phyloP scores from a whole-genome alignment of 208 protist genomes.

The Trypanosoma conorhini region DNA sequence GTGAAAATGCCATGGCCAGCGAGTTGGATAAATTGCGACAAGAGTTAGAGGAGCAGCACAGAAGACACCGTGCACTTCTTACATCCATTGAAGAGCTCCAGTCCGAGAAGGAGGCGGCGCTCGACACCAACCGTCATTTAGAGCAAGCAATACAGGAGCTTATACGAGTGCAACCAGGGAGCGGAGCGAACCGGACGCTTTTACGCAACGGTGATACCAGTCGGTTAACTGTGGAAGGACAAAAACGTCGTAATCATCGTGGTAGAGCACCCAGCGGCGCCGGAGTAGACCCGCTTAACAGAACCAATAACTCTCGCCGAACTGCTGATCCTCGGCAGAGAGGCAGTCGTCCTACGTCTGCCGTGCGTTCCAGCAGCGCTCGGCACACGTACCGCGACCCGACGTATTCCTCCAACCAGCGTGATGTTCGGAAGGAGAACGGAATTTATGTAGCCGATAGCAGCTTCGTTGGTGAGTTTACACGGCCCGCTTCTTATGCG shows the following conservation, averaged over 20 bases:
- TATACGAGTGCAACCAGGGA: neutral
- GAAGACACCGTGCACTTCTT: conserved; percentile 42
- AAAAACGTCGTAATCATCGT: neutral
- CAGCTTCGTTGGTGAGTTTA: neutral
- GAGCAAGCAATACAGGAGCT: conserved; percentile 65
- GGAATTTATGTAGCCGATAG: neutral
- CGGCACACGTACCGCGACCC: conserved; percentile 70
- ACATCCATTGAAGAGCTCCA: conserved; percentile 58
- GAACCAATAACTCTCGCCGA: conserved; percentile 5
- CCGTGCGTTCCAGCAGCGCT: conserved; percentile 11
- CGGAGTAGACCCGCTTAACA: neutral
- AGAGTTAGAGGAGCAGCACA: conserved; percentile 62
- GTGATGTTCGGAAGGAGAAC: conserved; percentile 63
- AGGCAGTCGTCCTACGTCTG: conserved; percentile 15
- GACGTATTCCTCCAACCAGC: conserved; percentile 83
- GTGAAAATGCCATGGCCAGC: conserved; percentile 49
- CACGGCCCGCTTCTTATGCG: conserved; percentile 1
- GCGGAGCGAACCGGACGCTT: conserved; percentile 1
- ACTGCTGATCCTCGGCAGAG: neutral
- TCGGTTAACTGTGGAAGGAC: conserved; percentile 10
- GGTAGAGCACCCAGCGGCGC: neutral
- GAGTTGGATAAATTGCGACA: conserved; percentile 64
- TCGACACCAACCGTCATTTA: conserved; percentile 70
- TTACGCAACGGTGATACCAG: conserved; percentile 7
- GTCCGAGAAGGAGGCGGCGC: conserved; percentile 54